Conservation (phyloP, 805 yeast species). For the Candida silvicultrix region DNA sequence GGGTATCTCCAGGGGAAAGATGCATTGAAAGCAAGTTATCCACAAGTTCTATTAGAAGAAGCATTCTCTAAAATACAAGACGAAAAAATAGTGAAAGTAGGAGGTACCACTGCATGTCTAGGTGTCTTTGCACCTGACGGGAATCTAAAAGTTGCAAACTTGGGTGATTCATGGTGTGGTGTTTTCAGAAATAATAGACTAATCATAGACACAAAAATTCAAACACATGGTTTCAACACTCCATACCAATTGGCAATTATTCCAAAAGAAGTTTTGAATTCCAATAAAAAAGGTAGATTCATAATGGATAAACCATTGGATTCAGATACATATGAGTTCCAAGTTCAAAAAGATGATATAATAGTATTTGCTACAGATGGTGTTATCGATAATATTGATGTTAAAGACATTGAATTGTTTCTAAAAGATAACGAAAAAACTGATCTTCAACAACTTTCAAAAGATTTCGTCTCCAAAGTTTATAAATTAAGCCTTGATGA, state of each 20-base stretch:
- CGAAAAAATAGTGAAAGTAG: constrained; percentile 67
- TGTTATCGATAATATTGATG: constrained; percentile 75
- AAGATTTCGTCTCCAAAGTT: constrained; percentile 58
- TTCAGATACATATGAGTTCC: constrained; percentile 62
- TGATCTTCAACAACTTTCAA: constrained; percentile 42
- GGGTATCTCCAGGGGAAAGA: constrained; percentile 9
- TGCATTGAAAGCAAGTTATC: constrained; percentile 6
- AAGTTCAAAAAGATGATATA: constrained; percentile 65
- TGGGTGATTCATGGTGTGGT: constrained; percentile 96
- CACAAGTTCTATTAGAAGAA: constrained; percentile 38
- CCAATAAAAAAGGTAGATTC: constrained; percentile 40
- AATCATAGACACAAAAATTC: constrained; percentile 63
- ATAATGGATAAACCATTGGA: constrained; percentile 65
- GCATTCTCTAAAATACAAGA: constrained; percentile 51
- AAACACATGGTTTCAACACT: constrained; percentile 84
- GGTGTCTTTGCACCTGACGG: constrained; percentile 62
- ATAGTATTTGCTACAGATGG: constrained; percentile 92
- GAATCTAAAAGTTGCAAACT: constrained; percentile 57
- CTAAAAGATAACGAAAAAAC: constrained; percentile 43
- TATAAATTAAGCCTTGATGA: constrained; percentile 66
- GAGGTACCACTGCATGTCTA: constrained; percentile 90
- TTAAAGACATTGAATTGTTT: constrained; percentile 64
- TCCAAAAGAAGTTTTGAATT: constrained; percentile 48
- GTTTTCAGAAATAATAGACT: constrained; percentile 63
- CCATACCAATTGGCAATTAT: constrained; percentile 88